These are phyloP conservation scores for Entoloma clypeatum DNA, from an alignment of 1,284 basidiomycete genomes.

Conservation along the genomic window DNA sequence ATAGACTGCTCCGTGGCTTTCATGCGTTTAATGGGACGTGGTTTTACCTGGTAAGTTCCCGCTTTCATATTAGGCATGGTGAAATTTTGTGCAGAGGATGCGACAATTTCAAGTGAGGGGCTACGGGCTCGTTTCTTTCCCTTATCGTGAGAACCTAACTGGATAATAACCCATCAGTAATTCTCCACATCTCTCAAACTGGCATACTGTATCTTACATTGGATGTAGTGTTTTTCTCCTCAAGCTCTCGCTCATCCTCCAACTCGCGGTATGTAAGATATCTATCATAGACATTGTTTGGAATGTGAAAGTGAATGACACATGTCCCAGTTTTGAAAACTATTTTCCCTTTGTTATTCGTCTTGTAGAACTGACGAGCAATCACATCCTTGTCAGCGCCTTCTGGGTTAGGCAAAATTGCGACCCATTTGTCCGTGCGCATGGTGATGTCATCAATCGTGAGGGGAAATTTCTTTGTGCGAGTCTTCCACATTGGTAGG, in stretches of 20 bases:
- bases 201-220: no score
- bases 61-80: no score
- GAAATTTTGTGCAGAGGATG: no score
- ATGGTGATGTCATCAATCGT: constrained; percentile 14
- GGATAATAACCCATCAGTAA: no score
- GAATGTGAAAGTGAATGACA: constrained; percentile 12
- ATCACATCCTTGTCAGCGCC: constrained; percentile 14
- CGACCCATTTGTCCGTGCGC: constrained; percentile 16
- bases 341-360: constrained; percentile 7
- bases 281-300: constrained; percentile 9
- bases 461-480: constrained; percentile 10
- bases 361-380: constrained; percentile 11
- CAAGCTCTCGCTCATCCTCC: not conserved
- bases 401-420: constrained; percentile 7
- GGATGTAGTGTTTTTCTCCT: not conserved
- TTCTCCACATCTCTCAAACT: no score
- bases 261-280: constrained; percentile 1
- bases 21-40: no score
- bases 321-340: constrained; percentile 11
- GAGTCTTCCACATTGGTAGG: constrained; percentile 9
- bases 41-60: no score
- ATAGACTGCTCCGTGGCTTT: no score
- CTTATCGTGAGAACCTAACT: no score
- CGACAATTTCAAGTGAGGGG: no score
- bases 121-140: no score